Evolutionary conservation across 345 rosid genomes (phyloP), one percentile per base, ranked within the genome.

Genomic region (Linum tenue): DNA sequence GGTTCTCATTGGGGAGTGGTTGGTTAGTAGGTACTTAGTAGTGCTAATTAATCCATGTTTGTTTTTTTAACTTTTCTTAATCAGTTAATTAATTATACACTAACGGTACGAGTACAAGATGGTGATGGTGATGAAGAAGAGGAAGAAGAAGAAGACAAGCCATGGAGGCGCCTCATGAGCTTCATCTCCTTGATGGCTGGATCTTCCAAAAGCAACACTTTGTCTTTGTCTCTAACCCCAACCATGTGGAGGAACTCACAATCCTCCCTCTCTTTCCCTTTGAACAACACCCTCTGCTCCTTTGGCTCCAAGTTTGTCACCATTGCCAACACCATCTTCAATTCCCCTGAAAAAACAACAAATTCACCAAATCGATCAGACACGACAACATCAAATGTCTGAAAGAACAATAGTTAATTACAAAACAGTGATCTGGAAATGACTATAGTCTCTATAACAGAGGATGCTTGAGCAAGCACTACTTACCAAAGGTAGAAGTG

Each of bases 261-360:
- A 62, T 88, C 86, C 39, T 86, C 99, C 76, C 89, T 86, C 64
- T 94, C 96, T 75, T 85, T 94, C 55, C 99, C 99, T 80, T 79
- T 88, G 90, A 81, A 94, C 61, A 90, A n/a, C 42, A 90, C 50
- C 75, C 97, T 82, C 56, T 94, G 97, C 79, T 86, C 96, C 48
- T 71, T 76, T 67, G 94, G 85, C 80, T 86, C 97, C 72, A 94
- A 73, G 41, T 86, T 76, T 0, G 86, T 88, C 62, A 86, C 79
- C 74, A 85, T 7, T 62, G 96, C 73, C 70, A 94, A 40, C n/a
- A 90, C 62, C 90, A 81, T 73, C 89, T 94, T 94, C 72, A 94
- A 64, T 74, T 90, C 95, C 44, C 90, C 99, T 94, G 80, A 43
- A 67, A 70, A 67, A 17, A 7, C 7, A 4, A 35, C 31, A 22